Evolutionary conservation across 2,329 filamentous ascomycete genomes (phyloP).

Genomic region (Dactylonectria macrodidyma): DNA sequence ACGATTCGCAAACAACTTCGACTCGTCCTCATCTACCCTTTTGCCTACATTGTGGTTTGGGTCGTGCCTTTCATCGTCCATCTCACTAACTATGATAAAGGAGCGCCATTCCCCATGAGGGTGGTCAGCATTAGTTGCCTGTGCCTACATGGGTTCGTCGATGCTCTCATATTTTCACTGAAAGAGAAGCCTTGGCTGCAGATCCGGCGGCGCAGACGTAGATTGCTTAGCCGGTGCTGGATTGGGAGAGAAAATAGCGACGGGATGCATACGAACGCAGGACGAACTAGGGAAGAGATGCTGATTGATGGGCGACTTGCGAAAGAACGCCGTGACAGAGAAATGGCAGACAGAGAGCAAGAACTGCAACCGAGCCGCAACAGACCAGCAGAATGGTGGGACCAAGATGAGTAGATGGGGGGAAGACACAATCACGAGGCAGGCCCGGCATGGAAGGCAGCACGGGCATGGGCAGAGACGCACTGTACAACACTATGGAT

Average conservation of each 20-base stretch:
- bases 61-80: slow-evolving; percentile 78
- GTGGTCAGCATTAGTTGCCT: slow-evolving; percentile 71
- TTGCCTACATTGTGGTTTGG: slow-evolving; percentile 82
- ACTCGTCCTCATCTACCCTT: slow-evolving; percentile 82
- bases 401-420: slow-evolving; percentile 38
- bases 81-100: slow-evolving; percentile 57
- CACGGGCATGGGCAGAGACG: not conserved
- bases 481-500: not conserved
- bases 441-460: too few relatives aligned
- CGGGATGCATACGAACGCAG: slow-evolving; percentile 47
- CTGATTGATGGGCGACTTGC: slow-evolving; percentile 65
- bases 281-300: slow-evolving; percentile 68
- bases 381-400: slow-evolving; percentile 50
- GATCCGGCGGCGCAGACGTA: slow-evolving; percentile 31
- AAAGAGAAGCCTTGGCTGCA: slow-evolving; percentile 79
- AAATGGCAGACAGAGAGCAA: slow-evolving; percentile 53
- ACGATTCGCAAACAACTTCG: slow-evolving; percentile 78
- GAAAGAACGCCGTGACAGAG: slow-evolving; percentile 63
- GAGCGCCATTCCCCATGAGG: slow-evolving; percentile 69
- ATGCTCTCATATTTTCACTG: slow-evolving; percentile 77
- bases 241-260: slow-evolving; percentile 24
- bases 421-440: not conserved
- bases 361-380: slow-evolving; percentile 28
- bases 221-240: slow-evolving; percentile 36
- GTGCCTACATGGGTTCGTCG: slow-evolving; percentile 76